Conservation (phyloP, 2,329 filamentous ascomycete species). For the Beauveria sp. region DNA sequence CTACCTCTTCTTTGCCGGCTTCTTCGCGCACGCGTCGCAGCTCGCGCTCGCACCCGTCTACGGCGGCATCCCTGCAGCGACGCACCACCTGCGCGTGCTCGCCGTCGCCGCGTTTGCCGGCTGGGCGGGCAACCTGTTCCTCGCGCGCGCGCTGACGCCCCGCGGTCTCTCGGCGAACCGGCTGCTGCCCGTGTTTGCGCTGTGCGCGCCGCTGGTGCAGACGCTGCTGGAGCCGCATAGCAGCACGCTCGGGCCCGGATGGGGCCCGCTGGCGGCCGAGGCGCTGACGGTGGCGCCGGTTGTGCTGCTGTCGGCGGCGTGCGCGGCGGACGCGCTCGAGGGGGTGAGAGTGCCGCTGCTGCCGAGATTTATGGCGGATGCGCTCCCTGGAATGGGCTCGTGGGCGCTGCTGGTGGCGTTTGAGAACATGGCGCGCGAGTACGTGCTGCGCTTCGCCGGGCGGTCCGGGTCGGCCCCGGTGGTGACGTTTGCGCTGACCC, state of each 20-base stretch:
- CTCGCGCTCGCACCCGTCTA: slow-evolving; percentile 80
- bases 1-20: slow-evolving; percentile 35
- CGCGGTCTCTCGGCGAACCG: slow-evolving; percentile 38
- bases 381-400: slow-evolving; percentile 56
- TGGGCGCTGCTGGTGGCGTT: slow-evolving; percentile 56
- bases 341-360: slow-evolving; percentile 47
- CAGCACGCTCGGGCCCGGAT: slow-evolving; percentile 54
- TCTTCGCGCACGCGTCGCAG: slow-evolving; percentile 64
- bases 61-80: slow-evolving; percentile 68
- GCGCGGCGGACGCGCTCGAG: slow-evolving; percentile 59
- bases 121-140: slow-evolving; percentile 58
- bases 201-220: slow-evolving; percentile 68
- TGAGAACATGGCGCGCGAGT: slow-evolving; percentile 23
- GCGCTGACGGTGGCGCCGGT: slow-evolving; percentile 64
- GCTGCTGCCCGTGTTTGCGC: slow-evolving; percentile 64
- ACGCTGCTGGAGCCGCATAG: slow-evolving; percentile 63
- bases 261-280: slow-evolving; percentile 72
- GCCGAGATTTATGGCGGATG: slow-evolving; percentile 52
- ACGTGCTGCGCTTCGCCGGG: slow-evolving; percentile 7
- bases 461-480: not conserved
- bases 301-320: slow-evolving; percentile 52
- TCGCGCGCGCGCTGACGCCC: slow-evolving; percentile 29
- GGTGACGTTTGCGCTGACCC: slow-evolving; percentile 55
- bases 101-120: slow-evolving; percentile 62
- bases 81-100: slow-evolving; percentile 63